Base-by-base conservation (phyloP, 495 filamentous ascomycete genomes). In the Penicillium paxilli region DNA sequence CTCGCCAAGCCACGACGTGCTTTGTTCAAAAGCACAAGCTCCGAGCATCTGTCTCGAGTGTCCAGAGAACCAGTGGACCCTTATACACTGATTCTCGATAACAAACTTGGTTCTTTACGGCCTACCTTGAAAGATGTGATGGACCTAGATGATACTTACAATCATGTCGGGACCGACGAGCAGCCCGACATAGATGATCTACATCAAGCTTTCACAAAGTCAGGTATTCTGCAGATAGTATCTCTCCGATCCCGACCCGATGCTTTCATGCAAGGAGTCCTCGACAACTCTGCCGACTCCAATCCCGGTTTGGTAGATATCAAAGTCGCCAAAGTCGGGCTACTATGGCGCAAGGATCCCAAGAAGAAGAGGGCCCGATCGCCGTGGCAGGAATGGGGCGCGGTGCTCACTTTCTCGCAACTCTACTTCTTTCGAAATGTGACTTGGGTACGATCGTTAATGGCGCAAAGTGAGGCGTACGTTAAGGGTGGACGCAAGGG, bases 321-420 rank as follows among this genome's bases (percentile, higher is more conserved):
- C 63, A 96, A 95, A 60, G 87, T 98, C 24, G 95, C 92, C 46
- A 99, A 98, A 69, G 92, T 99, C 47, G 94, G 94, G 4, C 72
- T 96, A 12, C 71, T 99, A 28, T 99, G 95, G 94, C 86, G 94
- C 14, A 99, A 99, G 67, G 92, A 96, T 49, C 74, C 83, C 10
- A 97, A 96, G 69, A 96, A 90, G 73, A 97, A 96, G 78, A 91
- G 91, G 68, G 87, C 91, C 0, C 82, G 95, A 28, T 96, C 92
- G 1, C 95, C 94, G 1, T 99, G 94, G 94, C 91, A 96, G 59
- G 94, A 98, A 75, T 99, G 94, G 94, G 94, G 94, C 42, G 93
- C 92, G 26, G 84, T 99, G 41, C 79, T 99, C 19, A 99, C 94
- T 5, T 87, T 92, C 22, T 93, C 94, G 12, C 93, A 97, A 62